phyloP scores from a whole-genome alignment of 225 moss, liverwort and hornwort species.

The Bryum argenteum region DNA sequence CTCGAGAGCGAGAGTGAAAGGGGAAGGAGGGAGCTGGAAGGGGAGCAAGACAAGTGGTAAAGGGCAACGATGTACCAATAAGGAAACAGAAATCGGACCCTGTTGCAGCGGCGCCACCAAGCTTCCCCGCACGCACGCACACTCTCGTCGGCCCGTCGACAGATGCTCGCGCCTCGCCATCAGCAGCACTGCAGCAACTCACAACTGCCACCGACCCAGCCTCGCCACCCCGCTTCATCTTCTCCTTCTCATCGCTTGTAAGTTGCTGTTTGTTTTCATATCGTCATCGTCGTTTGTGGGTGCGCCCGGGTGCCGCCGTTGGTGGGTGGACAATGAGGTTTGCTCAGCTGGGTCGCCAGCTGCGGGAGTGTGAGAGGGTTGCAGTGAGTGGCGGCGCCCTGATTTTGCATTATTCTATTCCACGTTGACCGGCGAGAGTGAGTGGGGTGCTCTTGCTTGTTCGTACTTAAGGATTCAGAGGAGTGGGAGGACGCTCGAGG shows the following conservation, averaged over 20 bases:
- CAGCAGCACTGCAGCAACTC: background rate
- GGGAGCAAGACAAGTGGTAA: conserved; percentile 52
- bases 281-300: background rate
- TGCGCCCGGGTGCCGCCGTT: background rate
- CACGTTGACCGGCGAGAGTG: background rate
- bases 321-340: conserved; percentile 15
- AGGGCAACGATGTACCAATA: conserved; percentile 28
- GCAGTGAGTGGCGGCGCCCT: background rate
- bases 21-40: conserved; percentile 7
- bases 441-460: background rate
- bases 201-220: background rate
- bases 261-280: conserved; percentile 25
- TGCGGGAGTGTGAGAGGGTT: background rate
- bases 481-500: background rate
- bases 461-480: background rate
- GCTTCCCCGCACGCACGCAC: background rate
- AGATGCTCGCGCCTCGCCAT: conserved; percentile 21
- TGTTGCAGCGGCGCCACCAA: conserved; percentile 20
- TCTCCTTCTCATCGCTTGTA: conserved; percentile 31
- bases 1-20: background rate
- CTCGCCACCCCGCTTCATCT: too few relatives aligned
- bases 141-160: background rate
- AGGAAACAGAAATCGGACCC: conserved; percentile 26
- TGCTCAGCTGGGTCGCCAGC: background rate
- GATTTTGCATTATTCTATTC: conserved; percentile 6